Percentiles rank a stretch among this genome's conserved stretches.
phyloP scores from a whole-genome alignment of 345 rosid species.

The Arabidopsis arenosa region DNA sequence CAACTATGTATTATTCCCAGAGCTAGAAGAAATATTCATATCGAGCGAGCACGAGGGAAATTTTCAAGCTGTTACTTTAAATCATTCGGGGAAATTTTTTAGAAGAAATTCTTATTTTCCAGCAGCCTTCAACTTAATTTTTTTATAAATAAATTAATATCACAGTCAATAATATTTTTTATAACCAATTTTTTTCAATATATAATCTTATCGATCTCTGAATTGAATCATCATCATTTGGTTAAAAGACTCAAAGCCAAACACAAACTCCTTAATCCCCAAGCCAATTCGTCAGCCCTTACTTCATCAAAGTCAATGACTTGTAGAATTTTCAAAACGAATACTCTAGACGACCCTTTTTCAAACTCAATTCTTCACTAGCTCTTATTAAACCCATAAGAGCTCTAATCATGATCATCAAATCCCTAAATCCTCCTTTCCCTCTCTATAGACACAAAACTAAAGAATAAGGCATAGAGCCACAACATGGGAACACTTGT shows the following conservation, averaged over 20 bases:
- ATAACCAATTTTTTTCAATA: no score
- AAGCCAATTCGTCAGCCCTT: conserved; percentile 17
- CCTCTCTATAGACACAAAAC: no score
- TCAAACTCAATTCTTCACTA: not conserved
- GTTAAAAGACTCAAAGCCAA: not conserved
- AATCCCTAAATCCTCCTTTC: not conserved
- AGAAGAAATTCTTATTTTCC: not conserved
- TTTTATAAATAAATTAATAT: no score
- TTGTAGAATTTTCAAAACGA: not conserved
- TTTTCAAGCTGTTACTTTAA: no score
- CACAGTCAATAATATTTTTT: no score
- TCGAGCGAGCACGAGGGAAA: no score
- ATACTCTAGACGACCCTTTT: not conserved
- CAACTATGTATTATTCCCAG: no score
- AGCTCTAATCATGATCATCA: not conserved
- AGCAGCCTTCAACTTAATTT: no score
- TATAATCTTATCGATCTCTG: no score
- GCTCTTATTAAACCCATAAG: conserved; percentile 3
- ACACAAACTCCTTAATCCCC: conserved; percentile 6
- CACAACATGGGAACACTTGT: conserved; percentile 62
- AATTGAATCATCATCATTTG: not conserved
- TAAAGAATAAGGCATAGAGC: not conserved
- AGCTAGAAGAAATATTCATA: no score
- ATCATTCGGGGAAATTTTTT: no score
- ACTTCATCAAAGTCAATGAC: conserved; percentile 18